Evolutionary conservation across 1,284 basidiomycete species (phyloP).

Genomic region (Jaminaea rosea): DNA sequence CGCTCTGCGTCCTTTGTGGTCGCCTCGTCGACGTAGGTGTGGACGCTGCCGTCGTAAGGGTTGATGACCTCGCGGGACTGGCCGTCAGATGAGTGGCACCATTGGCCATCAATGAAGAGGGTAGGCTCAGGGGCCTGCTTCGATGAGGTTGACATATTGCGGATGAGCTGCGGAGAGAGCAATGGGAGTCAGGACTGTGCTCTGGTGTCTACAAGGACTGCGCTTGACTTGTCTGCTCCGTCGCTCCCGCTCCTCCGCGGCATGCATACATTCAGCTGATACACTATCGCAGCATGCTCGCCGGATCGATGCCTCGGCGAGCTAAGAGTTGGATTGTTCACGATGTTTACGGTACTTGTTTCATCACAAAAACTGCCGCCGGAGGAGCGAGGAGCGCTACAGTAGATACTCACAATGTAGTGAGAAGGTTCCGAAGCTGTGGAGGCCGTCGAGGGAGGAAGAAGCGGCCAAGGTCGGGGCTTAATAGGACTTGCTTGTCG

Average conservation of each 20-base stretch:
- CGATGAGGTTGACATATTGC: neutral
- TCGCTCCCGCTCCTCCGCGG: neutral
- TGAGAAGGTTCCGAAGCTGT: no score
- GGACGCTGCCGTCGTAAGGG: constrained; percentile 29
- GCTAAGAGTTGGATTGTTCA: constrained; percentile 3
- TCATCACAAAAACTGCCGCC: no score
- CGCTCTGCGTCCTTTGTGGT: constrained; percentile 28
- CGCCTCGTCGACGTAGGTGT: constrained; percentile 40
- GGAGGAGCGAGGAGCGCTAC: no score
- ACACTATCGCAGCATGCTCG: neutral
- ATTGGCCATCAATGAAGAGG: constrained; percentile 43
- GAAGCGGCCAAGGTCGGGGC: no score
- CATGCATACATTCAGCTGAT: neutral
- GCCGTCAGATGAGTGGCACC: constrained; percentile 28
- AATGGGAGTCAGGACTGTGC: neutral
- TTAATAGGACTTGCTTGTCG: no score
- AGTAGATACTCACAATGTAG: no score
- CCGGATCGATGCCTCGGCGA: neutral
- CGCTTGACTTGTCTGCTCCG: neutral
- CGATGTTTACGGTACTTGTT: constrained; percentile 1
- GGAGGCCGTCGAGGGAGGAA: no score
- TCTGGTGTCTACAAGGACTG: neutral
- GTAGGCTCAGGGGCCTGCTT: constrained; percentile 22
- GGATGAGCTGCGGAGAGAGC: neutral
- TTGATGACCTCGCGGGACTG: constrained; percentile 38